Base-by-base conservation (phyloP, 441 rosid genomes). In the Raphanus hybrid region DNA sequence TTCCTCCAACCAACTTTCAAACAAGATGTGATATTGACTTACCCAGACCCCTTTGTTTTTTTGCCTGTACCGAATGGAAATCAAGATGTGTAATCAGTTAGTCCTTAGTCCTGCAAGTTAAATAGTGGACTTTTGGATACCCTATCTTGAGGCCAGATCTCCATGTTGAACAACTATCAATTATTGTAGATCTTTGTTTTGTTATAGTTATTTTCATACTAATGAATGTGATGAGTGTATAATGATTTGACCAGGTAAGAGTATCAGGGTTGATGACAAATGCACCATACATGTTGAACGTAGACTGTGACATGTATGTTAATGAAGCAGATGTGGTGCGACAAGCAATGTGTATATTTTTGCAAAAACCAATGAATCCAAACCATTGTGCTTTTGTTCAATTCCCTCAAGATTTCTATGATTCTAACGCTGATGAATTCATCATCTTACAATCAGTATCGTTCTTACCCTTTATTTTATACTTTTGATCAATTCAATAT, bases 251-350 rank as follows among this genome's bases (percentile, higher is more conserved):
- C 3, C 70, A 88, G 94, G 81, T 79, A 0, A 80, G 91, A 58
- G 89, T 88, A 0, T 90, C 94, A 0, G 93, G 90, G 26, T 26
- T 88, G 75, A 83, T 88, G 84, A 69, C 74, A 61, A 76, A 76
- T 62, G 79, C 79, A 18, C 74, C 74, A 7, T 76, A 68, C 74
- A 69, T 76, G 54, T 15, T 76, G 32, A 69, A 76, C 29, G 74
- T 76, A 48, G 79, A 76, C 64, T 76, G 79, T 35, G 79, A 76
- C 63, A 76, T 76, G 79, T 76, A 45, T 34, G 79, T 61, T 3
- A 76, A 76, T 34, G 73, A 69, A 5, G 16, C 79, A 41, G 54
- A 76, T 50, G 62, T 76, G 55, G 52, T 69, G 14, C 74, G 73
- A 48, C 61, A 68, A 75, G 78, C 78, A 41, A 60, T 75, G 73